A percentile compares a stretch with the other conserved stretches of the same genome.
phyloP scores from a whole-genome alignment of 805 yeast genomes.

The Nakazawaea holstii region DNA sequence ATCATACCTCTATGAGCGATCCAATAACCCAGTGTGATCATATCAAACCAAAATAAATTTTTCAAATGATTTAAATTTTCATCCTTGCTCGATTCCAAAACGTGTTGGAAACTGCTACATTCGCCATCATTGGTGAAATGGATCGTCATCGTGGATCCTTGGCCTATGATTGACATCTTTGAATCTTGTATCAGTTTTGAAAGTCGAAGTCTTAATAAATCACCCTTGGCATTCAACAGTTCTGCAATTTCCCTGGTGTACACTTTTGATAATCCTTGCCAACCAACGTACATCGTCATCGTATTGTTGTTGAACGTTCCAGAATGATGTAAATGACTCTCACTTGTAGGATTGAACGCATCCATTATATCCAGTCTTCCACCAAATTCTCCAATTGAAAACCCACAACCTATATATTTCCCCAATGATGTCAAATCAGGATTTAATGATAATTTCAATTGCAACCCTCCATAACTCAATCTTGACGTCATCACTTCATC shows the following conservation, averaged over 20 bases:
- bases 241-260: slow-evolving; percentile 2
- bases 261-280: slow-evolving; percentile 10
- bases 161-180: slow-evolving; percentile 10
- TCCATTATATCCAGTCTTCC: slow-evolving; percentile 12
- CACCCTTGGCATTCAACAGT: slow-evolving; percentile 8
- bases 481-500: slow-evolving; percentile 16
- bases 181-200: slow-evolving; percentile 6
- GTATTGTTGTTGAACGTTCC: slow-evolving; percentile 16
- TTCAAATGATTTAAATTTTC: no score
- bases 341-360: slow-evolving; percentile 10
- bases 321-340: slow-evolving; percentile 8
- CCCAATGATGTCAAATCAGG: slow-evolving; percentile 14
- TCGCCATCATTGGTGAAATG: slow-evolving; percentile 2
- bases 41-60: background rate
- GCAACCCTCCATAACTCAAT: slow-evolving; percentile 13
- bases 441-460: slow-evolving; percentile 1
- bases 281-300: slow-evolving; percentile 13
- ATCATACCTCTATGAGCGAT: background rate
- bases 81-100: no score
- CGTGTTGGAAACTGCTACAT: background rate
- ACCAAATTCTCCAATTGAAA: slow-evolving; percentile 15
- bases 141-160: slow-evolving; percentile 10
- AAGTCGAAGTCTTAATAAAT: background rate
- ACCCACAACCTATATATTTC: slow-evolving; percentile 15
- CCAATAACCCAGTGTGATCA: background rate